Percentiles rank a stretch among this genome's conserved stretches.
These are phyloP conservation scores for Fraxinus paxiana DNA, from an alignment of 305 asterid genomes.

Conservation along the genomic window DNA sequence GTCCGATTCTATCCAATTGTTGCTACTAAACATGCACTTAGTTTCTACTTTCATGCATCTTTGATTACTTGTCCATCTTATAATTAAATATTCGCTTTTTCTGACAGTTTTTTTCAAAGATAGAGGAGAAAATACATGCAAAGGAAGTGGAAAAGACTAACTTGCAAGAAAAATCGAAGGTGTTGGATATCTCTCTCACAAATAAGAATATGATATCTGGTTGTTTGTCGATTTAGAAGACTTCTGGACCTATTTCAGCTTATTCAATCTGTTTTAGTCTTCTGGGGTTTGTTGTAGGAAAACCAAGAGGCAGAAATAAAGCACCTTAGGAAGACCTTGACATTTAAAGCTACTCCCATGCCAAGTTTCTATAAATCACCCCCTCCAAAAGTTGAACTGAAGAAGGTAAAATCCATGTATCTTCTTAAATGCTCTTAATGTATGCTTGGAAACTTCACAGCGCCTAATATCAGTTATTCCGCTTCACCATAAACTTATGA, in stretches of 20 bases:
- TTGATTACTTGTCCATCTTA: constrained; percentile 1
- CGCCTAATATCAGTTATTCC: neutral
- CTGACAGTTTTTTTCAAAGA: constrained; percentile 70
- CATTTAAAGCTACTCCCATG: constrained; percentile 89
- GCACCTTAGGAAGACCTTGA: constrained; percentile 76
- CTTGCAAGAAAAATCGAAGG: constrained; percentile 87
- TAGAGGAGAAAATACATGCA: constrained; percentile 83
- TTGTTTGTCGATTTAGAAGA: neutral
- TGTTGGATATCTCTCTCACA: constrained; percentile 16
- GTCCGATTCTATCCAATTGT: neutral
- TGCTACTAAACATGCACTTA: neutral
- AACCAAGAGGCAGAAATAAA: constrained; percentile 78
- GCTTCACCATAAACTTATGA: neutral
- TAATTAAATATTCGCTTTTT: neutral
- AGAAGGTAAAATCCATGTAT: constrained; percentile 52
- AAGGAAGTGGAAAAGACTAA: constrained; percentile 64
- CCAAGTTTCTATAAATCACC: constrained; percentile 94
- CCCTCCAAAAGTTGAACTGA: constrained; percentile 70
- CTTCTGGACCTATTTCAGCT: neutral
- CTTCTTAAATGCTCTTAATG: neutral
- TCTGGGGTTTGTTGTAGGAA: constrained; percentile 47
- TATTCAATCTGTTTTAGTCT: neutral
- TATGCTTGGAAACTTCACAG: neutral
- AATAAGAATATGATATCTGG: neutral
- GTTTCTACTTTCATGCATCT: neutral